Base-by-base conservation (phyloP, 257 asterid species). In the Rubia yunnanensis region DNA sequence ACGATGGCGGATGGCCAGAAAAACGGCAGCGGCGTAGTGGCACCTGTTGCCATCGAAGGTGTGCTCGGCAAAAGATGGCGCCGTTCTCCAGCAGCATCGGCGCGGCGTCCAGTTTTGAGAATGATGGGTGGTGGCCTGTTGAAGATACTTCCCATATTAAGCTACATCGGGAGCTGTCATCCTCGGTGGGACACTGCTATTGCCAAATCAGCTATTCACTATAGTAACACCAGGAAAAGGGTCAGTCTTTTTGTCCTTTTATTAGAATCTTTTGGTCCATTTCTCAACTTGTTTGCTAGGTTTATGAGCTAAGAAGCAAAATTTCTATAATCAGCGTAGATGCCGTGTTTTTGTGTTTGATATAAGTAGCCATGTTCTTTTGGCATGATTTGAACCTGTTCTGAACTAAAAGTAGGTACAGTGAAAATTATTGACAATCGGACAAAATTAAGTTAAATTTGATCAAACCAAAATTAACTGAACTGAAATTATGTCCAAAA, bases 151-250 rank as follows among this genome's bases (percentile, higher is more conserved):
- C 64, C 64, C n/a, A 27, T 38, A 24, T 30, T 70, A 53, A n/a
- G 69, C 64, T 55, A 53, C 52, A 36, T 38, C 69, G 0, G 55
- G 64, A 11, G 69, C 34, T 38, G 64, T 54, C 22, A 20, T 70
- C 39, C 57, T 54, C 7, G 74, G 64, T 1, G 74, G 74, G n/a
- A 10, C 63, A 27, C 74, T 20, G 58, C 49, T 36, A 48, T 53
- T 46, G 27, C 49, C 8, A 31, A 61, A 17, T 24, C 30, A 8
- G 9, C 65, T 36, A 35, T 55, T 53, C 49, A 53, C 34, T 49
- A 36, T 9, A 53, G 31, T 53, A 26, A 59, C 49, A 9, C 69
- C 23, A 63, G 35, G 69, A 63, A 63, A 39, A 27, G 10, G 58
- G 74, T 70, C 20, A 20, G 22, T 15, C 26, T 10, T 39, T 32